Evolutionary conservation across 371 early-diverging fungal species (phyloP), one percentile per base, ranked within the genome.

Genomic region (Lichtheimia ramosa): DNA sequence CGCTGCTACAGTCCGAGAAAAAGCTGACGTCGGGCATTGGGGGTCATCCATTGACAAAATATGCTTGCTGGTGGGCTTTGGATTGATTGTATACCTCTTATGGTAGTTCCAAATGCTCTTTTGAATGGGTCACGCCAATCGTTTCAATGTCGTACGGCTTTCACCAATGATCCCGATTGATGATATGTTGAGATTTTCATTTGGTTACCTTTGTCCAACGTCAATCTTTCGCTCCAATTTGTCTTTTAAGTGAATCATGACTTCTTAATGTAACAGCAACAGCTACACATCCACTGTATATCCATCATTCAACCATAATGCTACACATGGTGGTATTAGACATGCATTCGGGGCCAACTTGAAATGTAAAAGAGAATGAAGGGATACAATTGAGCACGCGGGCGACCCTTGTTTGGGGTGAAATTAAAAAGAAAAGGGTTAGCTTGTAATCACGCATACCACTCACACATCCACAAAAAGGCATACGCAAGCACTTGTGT

Each of bases 31-130:
- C 10, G 42, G 20, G 16, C 43, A 20, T 15, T n/a, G 52, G 13
- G 18, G 15, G 13, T 8, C 24, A 20, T 14, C 15, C 15, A 39
- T 15, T 16, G 55, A 48, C 23, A 27, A 43, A 49, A 51, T 12
- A 51, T n/a, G 25, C 27, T 27, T 13, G 40, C 46, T 18, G 40
- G 18, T 21, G 23, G 43, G 58, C 34, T 34, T 16, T 18, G 16
- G 24, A 15, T 20, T 18, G 49, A 43, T 48, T 49, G 27, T 3
- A 57, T 59, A 20, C 59, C 43, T 42, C 21, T 48, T 59, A 51
- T 43, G 53, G 59, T 25, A 59, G 51, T 59, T 51, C 59, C 59
- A 51, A 59, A 59, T 59, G 59, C 59, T 43, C 41, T 58, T 59
- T 34, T 34, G 34, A 34, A 34, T 34, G 34, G 34, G 34, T 34